Evolutionary conservation across 1,284 basidiomycete species (phyloP).

Genomic region (Marasmius fiardii): DNA sequence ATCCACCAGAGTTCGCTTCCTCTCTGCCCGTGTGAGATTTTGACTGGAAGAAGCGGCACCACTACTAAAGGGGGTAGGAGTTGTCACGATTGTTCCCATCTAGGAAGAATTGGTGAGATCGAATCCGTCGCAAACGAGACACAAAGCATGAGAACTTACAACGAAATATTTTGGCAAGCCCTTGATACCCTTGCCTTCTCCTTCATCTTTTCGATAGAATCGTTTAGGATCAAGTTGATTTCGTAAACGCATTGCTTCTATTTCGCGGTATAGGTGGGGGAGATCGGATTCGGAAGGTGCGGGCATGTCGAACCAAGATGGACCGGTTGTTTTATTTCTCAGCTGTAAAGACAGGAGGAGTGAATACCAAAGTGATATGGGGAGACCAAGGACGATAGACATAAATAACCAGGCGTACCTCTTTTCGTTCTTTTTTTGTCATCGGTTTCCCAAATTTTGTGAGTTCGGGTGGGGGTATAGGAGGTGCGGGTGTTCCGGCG

Average conservation of each 20-base stretch:
- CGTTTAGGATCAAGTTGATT: conserved; percentile 96
- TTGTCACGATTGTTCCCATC: conserved; percentile 87
- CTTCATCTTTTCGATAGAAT: conserved; percentile 85
- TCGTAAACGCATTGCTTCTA: conserved; percentile 87
- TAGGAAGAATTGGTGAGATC: conserved; percentile 26
- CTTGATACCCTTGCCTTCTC: conserved; percentile 83
- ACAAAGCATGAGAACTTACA: conserved; percentile 40
- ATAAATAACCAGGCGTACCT: too few species aligned
- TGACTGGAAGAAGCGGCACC: conserved; percentile 67
- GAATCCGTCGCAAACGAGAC: conserved; percentile 6
- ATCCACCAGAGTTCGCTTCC: conserved; percentile 84
- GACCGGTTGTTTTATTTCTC: conserved; percentile 74
- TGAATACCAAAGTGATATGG: too few species aligned
- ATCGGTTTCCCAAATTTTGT: conserved; percentile 55
- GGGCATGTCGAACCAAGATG: conserved; percentile 91
- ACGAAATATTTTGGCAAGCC: conserved; percentile 88
- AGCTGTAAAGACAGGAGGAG: too few species aligned
- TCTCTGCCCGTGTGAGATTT: conserved; percentile 63
- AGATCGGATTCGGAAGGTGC: conserved; percentile 78
- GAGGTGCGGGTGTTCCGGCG: conserved; percentile 47
- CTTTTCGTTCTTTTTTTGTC: conserved; percentile 69
- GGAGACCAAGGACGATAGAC: too few species aligned
- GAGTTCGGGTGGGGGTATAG: conserved; percentile 54
- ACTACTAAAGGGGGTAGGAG: conserved; percentile 73
- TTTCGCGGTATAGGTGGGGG: conserved; percentile 85